These are phyloP conservation scores for Metarhizium guizhouense DNA, from an alignment of 2,329 filamentous ascomycete genomes.

Conservation along the genomic window DNA sequence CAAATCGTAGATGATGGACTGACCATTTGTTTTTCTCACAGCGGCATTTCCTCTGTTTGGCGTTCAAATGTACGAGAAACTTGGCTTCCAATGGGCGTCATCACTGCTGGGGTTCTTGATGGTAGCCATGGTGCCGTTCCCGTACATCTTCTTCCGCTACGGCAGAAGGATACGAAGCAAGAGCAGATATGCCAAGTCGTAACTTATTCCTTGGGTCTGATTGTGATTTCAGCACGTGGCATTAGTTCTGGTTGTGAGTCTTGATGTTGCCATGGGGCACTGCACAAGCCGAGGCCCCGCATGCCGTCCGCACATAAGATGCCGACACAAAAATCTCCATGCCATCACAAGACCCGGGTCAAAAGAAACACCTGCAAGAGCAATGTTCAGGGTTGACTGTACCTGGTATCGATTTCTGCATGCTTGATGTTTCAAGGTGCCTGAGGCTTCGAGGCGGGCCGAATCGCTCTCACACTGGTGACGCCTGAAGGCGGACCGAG, in stretches of 20 bases:
- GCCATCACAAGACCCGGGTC: background rate
- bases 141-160: conserved; percentile 53
- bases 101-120: conserved; percentile 53
- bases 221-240: background rate
- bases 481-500: background rate
- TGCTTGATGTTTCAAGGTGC: background rate
- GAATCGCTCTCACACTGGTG: background rate
- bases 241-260: background rate
- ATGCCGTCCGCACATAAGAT: background rate
- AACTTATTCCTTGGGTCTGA: background rate
- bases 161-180: conserved; percentile 47
- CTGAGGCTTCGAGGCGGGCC: background rate
- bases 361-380: background rate
- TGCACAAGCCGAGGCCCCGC: background rate
- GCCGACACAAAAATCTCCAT: background rate
- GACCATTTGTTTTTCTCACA: conserved; percentile 17
- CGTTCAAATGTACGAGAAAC: conserved; percentile 58
- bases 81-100: conserved; percentile 65
- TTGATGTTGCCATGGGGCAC: background rate
- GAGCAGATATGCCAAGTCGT: conserved; percentile 42
- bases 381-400: background rate
- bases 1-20: background rate
- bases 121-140: conserved; percentile 54
- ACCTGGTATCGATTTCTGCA: background rate
- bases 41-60: conserved; percentile 72